Base-by-base conservation (phyloP, 441 rosid species). In the Populus hybrid region DNA sequence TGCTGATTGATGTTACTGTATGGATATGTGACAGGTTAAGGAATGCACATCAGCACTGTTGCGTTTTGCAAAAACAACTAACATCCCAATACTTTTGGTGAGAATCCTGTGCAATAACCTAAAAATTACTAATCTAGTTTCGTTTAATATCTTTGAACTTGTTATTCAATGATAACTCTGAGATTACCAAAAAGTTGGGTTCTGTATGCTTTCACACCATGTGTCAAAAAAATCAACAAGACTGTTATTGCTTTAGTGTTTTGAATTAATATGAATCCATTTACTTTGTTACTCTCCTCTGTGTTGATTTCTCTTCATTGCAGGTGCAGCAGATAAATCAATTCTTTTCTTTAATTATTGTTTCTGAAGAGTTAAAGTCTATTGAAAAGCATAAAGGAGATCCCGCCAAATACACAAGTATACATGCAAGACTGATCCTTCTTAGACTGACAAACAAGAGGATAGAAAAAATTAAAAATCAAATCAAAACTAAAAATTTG, bases 21-120 rank as follows among this genome's bases (percentile, higher is more conserved):
- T 75, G 73, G 78, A 70, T 81, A 16, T 77, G 40, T 87, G 76
- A 72, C 90, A 94, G 99, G 97, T 95, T 83, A 94, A 84, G 81
- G 99, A 92, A 78, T 95, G 97, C 80, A 93, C 99, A 81, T 89
- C 95, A 76, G 90, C 97, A 18, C 84, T 95, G 84, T 84, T 95
- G 81, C 97, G 95, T 16, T 95, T 92, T 89, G 94, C 98, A 6
- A 95, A 94, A 87, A 88, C 82, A 81, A 90, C 98, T 50, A 90
- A 87, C 74, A 80, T 95, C 73, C 95, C 98, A 72, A 94, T 95
- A 75, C 83, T 95, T 84, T 84, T 95, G 97, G 98, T 95, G 85
- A 85, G 95, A 61, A 46, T 64, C 23, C 72, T 78, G 46, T 77
- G 16, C 73, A 40, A 42, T 34, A 36, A 78, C 40, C 70, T 24